phyloP scores from a whole-genome alignment of 768 basidiomycete species.

The Naematelia aurantialba region DNA sequence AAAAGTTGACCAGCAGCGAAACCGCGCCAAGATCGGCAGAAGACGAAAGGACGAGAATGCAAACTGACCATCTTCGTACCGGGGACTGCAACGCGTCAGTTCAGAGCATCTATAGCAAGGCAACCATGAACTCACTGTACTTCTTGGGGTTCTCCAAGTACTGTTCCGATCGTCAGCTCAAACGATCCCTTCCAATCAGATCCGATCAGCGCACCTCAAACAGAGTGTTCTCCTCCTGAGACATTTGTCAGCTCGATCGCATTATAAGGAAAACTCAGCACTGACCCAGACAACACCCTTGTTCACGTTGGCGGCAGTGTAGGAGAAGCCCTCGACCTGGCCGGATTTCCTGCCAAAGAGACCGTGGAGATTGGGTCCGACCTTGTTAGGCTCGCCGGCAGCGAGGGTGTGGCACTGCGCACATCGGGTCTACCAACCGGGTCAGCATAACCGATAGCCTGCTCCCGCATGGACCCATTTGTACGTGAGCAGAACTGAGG shows the following conservation, averaged over 20 bases:
- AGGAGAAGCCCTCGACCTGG: slow-evolving; percentile 77
- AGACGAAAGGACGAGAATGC: not conserved
- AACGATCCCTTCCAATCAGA: not conserved
- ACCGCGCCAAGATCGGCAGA: not conserved
- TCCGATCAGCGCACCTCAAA: slow-evolving; percentile 71
- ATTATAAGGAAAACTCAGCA: not conserved
- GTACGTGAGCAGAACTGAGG: not conserved
- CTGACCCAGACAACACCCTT: slow-evolving; percentile 77
- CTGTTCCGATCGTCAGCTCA: not conserved
- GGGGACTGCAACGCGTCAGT: not conserved
- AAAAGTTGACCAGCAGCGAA: no score
- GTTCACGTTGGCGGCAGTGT: slow-evolving; percentile 91
- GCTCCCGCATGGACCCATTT: not conserved
- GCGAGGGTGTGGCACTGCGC: slow-evolving; percentile 81
- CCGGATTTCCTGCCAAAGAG: slow-evolving; percentile 65
- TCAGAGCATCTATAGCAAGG: not conserved
- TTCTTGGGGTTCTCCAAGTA: slow-evolving; percentile 86
- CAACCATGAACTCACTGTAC: slow-evolving; percentile 52
- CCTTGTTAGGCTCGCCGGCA: slow-evolving; percentile 51
- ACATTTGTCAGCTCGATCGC: slow-evolving; percentile 2
- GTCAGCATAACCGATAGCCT: not conserved
- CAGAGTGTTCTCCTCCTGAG: slow-evolving; percentile 66
- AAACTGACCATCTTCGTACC: not conserved
- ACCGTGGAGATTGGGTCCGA: slow-evolving; percentile 95
- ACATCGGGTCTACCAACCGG: slow-evolving; percentile 42